phyloP scores from a whole-genome alignment of 306 rosid species.

The Adenanthera pavonina region DNA sequence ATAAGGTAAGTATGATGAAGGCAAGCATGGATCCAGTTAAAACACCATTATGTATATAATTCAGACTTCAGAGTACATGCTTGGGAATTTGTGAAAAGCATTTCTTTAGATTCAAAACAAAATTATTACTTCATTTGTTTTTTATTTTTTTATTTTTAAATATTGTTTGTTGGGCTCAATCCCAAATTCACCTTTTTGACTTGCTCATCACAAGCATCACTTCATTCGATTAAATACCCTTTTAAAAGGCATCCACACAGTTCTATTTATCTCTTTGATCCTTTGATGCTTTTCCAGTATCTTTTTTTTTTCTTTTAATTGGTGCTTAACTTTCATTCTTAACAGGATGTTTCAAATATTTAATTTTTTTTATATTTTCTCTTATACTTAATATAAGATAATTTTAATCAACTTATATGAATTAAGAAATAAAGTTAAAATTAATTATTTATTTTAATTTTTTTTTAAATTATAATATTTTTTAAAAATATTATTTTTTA shows the following conservation, averaged over 20 bases:
- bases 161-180: conserved; percentile 33
- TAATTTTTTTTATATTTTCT: no score
- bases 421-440: no score
- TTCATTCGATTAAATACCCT: conserved; percentile 32
- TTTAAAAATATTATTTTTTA: no score
- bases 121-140: conserved; percentile 40
- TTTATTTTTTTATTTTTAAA: neutral
- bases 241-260: conserved; percentile 41
- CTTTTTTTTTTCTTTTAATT: neutral
- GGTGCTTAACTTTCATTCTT: conserved; percentile 13
- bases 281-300: neutral
- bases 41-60: neutral
- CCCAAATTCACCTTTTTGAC: conserved; percentile 66
- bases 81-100: conserved; percentile 48
- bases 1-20: neutral
- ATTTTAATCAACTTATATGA: no score
- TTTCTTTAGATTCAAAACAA: conserved; percentile 41
- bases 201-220: conserved; percentile 31
- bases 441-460: no score
- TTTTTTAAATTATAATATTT: no score
- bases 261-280: conserved; percentile 36
- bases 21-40: neutral
- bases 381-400: neutral
- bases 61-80: conserved; percentile 44
- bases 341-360: neutral